Base-by-base conservation (phyloP, 352 stramenopile species). In the Phytophthora cajani region DNA sequence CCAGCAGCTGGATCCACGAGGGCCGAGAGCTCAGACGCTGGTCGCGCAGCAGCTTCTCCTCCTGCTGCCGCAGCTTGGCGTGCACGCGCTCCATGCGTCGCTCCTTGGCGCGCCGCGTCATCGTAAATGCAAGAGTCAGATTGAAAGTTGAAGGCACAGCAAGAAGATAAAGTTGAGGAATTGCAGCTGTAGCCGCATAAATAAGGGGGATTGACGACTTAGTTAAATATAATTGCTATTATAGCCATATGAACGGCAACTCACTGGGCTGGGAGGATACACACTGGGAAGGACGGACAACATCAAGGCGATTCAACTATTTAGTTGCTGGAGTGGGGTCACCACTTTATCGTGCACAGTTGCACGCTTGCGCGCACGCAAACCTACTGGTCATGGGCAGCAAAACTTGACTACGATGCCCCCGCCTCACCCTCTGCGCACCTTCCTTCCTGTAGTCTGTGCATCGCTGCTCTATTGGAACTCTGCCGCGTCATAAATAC, bases 401-500 rank as follows among this genome's bases (percentile, higher is more conserved):
- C 17, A 50, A 50, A 19, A 23, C 2, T 50, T 21, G 42, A 21
- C 17, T 50, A 12, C 6, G 17, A 50, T 12, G 42, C 42, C 42
- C 2, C 17, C 42, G 2, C 42, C 42, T 4, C 4, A 50, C 0
- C n/a, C 42, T 8, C 19, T 50, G 16, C 19, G 17, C 42, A 21
- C n/a, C 42, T 23, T 23, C 42, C 17, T 19, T 49, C 17, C 42
- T 10, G 42, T 5, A 21, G 42, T 12, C n/a, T 50, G 42, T 4
- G 38, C 61, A 11, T 25, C 47, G 57, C 25, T 69, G 63, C 49
- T 79, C 76, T 98, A 97, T 66, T 98, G 90, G 82, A 98, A 99
- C 51, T 97, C 87, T 66, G 84, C 84, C 38, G 93, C 81, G 82
- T 99, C 95, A 86, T 99, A 99, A 82, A 99, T 98, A 82, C 96